These are phyloP conservation scores for Globisporangium spiculum DNA, from an alignment of 352 stramenopile species.

Conservation along the genomic window DNA sequence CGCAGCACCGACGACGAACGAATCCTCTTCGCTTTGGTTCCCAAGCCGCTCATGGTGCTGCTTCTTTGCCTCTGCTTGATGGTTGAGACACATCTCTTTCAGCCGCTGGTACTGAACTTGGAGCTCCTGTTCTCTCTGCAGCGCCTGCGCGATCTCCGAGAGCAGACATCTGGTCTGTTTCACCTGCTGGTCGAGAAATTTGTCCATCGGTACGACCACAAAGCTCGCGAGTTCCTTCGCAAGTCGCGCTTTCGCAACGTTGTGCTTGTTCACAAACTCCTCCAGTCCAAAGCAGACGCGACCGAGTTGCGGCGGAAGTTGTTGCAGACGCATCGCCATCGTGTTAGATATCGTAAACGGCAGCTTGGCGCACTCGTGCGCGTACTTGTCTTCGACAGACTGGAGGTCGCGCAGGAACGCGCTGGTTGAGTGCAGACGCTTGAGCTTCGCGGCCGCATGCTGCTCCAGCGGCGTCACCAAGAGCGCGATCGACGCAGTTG, in stretches of 20 bases:
- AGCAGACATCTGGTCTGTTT: slow-evolving; percentile 41
- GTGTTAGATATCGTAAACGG: slow-evolving; percentile 18
- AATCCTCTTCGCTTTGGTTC: background rate
- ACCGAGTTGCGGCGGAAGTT: slow-evolving; percentile 20
- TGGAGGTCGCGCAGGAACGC: slow-evolving; percentile 36
- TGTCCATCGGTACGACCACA: slow-evolving; percentile 32
- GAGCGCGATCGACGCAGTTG: background rate
- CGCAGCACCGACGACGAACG: background rate
- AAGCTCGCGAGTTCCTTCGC: slow-evolving; percentile 26
- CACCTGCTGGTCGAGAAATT: slow-evolving; percentile 33
- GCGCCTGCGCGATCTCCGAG: slow-evolving; percentile 36
- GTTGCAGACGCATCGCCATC: slow-evolving; percentile 6
- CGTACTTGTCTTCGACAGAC: slow-evolving; percentile 35
- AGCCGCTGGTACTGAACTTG: slow-evolving; percentile 9
- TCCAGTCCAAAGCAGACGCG: slow-evolving; percentile 28
- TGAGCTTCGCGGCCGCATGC: slow-evolving; percentile 29
- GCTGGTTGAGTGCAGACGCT: slow-evolving; percentile 23
- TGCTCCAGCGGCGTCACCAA: slow-evolving; percentile 26
- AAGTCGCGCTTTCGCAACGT: slow-evolving; percentile 19
- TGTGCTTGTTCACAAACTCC: slow-evolving; percentile 22
- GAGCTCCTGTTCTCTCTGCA: slow-evolving; percentile 41
- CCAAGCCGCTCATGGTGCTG: background rate
- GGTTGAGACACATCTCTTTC: background rate
- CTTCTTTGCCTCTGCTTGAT: background rate
- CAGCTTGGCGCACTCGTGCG: slow-evolving; percentile 27